Base-by-base conservation (phyloP, 306 rosid genomes). In the Mimosa bimucronata region DNA sequence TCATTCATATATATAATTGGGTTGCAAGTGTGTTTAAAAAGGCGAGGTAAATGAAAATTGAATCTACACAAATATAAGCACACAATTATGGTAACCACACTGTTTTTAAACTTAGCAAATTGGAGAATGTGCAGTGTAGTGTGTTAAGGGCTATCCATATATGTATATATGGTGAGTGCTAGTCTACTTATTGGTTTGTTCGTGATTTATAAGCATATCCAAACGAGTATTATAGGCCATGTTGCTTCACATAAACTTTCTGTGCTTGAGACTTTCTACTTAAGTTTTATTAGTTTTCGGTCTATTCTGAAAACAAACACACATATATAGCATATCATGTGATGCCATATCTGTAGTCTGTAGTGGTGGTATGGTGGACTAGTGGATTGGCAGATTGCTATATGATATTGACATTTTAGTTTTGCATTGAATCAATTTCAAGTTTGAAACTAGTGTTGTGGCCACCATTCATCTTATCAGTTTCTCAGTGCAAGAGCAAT, bases 11-110 rank as follows among this genome's bases (percentile, higher is more conserved):
- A 34, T 38, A 72, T 30, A 77, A 66, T 55, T 67, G 73, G 62
- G 73, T 80, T 74, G 87, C 71, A 46, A 69, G 77, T 40, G 77
- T 66, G 38, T 34, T 34, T 73, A 83, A 55, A 21, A n/a, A 55
- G 3, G 28, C 1, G 1, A 2, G 28, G 61, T 55, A 55, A 55
- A 55, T 55, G 61, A 55, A 26, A 13, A 55, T 55, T n/a, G 61
- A 9, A 21, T 55, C 62, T 9, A 21, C 29, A 55, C 19, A 21
- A n/a, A 55, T 55, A 8, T 79, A 60, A 2, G 38, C 38, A 2
- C 38, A 34, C 38, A 34, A 34, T 34, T 34, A 6, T 57, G 28
- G 77, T 45, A 45, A 45, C 16, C 13, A 3, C 50, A 19, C 67
- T 58, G 21, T 34, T 34, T 34, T 34, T 34, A 34, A 34, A 34